These are phyloP conservation scores for Drechslerella dactyloides DNA, from an alignment of 2,329 filamentous ascomycete species.

Conservation along the genomic window DNA sequence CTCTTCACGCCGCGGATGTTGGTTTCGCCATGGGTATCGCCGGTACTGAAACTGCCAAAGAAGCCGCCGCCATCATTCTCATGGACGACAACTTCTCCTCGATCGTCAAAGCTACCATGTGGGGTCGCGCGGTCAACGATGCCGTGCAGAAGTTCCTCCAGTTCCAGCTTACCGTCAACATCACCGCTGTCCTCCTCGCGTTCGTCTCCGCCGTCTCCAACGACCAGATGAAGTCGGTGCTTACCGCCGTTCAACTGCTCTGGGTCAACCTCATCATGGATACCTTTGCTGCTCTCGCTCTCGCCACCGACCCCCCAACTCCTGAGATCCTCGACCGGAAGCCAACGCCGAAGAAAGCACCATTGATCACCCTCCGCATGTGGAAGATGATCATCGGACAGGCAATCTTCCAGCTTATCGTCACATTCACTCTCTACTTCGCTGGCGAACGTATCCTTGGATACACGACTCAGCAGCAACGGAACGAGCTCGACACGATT, in stretches of 20 bases:
- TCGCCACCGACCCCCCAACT: conserved; percentile 88
- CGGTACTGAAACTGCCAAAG: conserved; percentile 70
- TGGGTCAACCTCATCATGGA: conserved; percentile 99
- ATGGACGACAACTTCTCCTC: conserved; percentile 70
- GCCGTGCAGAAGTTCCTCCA: conserved; percentile 64
- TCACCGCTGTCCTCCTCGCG: conserved; percentile 84
- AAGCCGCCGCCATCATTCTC: conserved; percentile 68
- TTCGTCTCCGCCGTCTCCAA: conserved; percentile 85
- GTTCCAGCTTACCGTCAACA: conserved; percentile 85
- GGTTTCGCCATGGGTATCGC: conserved; percentile 73
- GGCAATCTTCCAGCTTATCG: conserved; percentile 81
- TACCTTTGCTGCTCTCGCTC: conserved; percentile 84
- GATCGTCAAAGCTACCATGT: conserved; percentile 69
- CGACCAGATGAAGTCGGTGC: conserved; percentile 71
- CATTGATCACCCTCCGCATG: conserved; percentile 87
- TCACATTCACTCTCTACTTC: conserved; percentile 83
- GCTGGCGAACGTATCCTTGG: conserved; percentile 69
- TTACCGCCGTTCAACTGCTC: conserved; percentile 87
- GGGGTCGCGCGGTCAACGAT: conserved; percentile 67
- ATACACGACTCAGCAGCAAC: conserved; percentile 62
- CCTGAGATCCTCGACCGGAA: conserved; percentile 80
- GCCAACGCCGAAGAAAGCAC: conserved; percentile 74
- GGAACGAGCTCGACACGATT: conserved; percentile 72
- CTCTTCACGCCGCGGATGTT: conserved; percentile 70
- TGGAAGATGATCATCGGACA: conserved; percentile 99